A percentile compares a stretch with the other conserved stretches of the same genome.
Evolutionary conservation across 164 flowering plant species (phyloP).

Genomic region (Magnolia officinalis): DNA sequence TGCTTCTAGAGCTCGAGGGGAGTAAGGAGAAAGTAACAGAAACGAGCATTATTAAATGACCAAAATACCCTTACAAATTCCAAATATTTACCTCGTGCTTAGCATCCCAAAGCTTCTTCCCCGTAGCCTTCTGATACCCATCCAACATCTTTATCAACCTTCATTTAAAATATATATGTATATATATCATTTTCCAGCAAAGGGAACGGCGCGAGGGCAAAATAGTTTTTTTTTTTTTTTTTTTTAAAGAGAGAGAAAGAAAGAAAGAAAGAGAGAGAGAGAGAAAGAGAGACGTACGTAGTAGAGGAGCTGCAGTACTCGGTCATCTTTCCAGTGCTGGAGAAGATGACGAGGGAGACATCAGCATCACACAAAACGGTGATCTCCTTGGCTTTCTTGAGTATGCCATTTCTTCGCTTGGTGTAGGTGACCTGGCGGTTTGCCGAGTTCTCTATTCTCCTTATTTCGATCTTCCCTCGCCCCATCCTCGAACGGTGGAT

Average conservation of each 20-base stretch:
- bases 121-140: conserved; percentile 49
- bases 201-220: neutral
- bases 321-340: conserved; percentile 7
- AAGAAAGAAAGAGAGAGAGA: neutral
- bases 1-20: neutral
- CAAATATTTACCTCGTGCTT: conserved; percentile 65
- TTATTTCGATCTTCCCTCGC: conserved; percentile 5
- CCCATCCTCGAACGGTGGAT: neutral
- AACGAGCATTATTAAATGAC: neutral
- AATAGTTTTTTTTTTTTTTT: neutral
- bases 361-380: conserved; percentile 1
- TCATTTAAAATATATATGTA: neutral
- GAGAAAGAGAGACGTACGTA: neutral
- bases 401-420: conserved; percentile 2
- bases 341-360: conserved; percentile 6
- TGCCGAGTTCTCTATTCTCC: conserved; percentile 7
- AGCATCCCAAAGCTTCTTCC: conserved; percentile 84
- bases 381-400: conserved; percentile 9
- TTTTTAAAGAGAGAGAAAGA: neutral
- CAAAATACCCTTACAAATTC: conserved; percentile 41
- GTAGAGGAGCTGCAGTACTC: conserved; percentile 8
- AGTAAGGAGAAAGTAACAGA: neutral
- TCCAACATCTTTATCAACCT: conserved; percentile 58
- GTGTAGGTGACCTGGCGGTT: conserved; percentile 7
- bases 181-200: neutral